Conservation (phyloP, 2,329 filamentous ascomycete genomes). For the Penicillium sp. region DNA sequence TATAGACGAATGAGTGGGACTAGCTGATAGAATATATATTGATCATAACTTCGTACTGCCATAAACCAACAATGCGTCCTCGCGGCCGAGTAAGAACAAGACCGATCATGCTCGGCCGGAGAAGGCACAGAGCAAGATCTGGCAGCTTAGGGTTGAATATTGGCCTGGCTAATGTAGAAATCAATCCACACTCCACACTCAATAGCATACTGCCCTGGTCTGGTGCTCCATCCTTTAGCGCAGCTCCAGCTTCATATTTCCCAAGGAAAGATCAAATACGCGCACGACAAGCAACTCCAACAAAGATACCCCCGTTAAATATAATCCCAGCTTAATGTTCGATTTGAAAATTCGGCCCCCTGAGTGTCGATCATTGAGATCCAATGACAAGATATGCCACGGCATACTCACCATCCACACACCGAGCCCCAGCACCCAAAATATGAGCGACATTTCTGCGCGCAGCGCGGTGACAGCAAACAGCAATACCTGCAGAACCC, state of each 20-base stretch:
- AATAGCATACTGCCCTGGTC: not conserved
- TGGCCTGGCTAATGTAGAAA: not conserved
- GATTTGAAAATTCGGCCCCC: not conserved
- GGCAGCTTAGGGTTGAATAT: not conserved
- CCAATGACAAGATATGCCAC: not conserved
- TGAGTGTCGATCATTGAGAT: not conserved
- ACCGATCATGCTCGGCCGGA: not conserved
- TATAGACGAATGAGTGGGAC: not conserved
- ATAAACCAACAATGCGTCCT: not conserved
- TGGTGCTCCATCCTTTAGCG: not conserved
- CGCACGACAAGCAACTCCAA: not conserved
- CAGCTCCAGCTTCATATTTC: not conserved
- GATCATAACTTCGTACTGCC: not conserved
- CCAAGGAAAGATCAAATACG: not conserved
- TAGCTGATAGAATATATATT: not conserved
- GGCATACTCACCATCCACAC: not conserved
- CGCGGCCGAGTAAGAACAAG: not conserved
- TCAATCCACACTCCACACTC: not conserved
- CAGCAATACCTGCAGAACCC: not conserved
- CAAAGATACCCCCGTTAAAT: not conserved
- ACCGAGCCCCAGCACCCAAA: not conserved
- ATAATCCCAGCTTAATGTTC: not conserved
- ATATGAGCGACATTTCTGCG: not conserved
- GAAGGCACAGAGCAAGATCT: not conserved
- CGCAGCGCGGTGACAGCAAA: not conserved